Evolutionary conservation across 2,329 filamentous ascomycete species (phyloP).

Genomic region (Aureobasidium melanogenum): DNA sequence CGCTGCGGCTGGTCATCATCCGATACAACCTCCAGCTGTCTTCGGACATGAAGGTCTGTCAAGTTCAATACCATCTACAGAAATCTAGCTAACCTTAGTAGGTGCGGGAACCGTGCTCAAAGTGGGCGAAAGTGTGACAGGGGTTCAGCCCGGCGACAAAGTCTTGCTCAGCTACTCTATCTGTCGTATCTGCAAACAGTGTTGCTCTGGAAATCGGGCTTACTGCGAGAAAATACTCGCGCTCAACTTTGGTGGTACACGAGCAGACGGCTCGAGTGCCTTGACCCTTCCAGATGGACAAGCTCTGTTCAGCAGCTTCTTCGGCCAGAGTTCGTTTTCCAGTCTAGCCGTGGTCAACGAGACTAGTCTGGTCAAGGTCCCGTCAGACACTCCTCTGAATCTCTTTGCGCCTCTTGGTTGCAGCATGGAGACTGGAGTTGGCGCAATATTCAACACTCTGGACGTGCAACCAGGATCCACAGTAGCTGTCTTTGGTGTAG

Average conservation of each 20-base stretch:
- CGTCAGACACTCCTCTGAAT: not conserved
- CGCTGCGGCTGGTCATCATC: slow-evolving; percentile 15
- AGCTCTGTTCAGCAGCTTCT: slow-evolving; percentile 24
- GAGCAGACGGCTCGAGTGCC: not conserved
- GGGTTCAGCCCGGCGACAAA: slow-evolving; percentile 26
- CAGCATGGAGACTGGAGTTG: slow-evolving; percentile 38
- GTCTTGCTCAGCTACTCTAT: slow-evolving; percentile 36
- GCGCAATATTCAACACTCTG: slow-evolving; percentile 32
- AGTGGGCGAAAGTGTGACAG: not conserved
- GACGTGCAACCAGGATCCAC: slow-evolving; percentile 28
- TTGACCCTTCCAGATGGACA: not conserved
- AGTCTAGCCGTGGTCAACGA: slow-evolving; percentile 24
- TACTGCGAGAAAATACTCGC: slow-evolving; percentile 38
- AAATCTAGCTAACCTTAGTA: not conserved
- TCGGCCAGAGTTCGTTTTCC: slow-evolving; percentile 32
- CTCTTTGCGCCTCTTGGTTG: slow-evolving; percentile 37
- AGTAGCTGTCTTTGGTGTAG: slow-evolving; percentile 36
- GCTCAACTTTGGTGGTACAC: slow-evolving; percentile 29
- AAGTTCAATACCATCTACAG: no score
- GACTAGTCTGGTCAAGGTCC: not conserved
- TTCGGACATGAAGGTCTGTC: slow-evolving; percentile 18
- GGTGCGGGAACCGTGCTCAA: not conserved
- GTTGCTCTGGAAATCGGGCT: slow-evolving; percentile 34
- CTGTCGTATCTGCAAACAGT: slow-evolving; percentile 37
- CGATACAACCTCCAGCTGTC: slow-evolving; percentile 17